Evolutionary conservation across 495 filamentous ascomycete genomes (phyloP).

Genomic region (Pyrenula massariospora): DNA sequence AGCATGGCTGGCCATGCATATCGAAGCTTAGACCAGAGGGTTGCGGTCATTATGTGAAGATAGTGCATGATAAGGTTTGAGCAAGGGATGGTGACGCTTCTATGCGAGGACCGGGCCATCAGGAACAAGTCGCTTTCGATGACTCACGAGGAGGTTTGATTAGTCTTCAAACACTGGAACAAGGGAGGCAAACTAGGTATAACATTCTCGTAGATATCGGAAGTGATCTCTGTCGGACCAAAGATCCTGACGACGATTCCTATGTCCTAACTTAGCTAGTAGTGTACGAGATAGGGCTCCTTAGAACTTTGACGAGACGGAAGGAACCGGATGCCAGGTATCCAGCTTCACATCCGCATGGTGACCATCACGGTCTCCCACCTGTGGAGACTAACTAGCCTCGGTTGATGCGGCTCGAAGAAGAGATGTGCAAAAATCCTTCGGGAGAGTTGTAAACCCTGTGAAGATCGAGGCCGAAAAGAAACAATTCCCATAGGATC

Average conservation of each 20-base stretch:
- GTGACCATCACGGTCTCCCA: constrained; percentile 55
- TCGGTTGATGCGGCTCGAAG: constrained; percentile 50
- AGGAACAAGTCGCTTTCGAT: constrained; percentile 49
- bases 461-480: constrained; percentile 32
- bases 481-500: constrained; percentile 41
- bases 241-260: constrained; percentile 15
- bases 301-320: constrained; percentile 54
- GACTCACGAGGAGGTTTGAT: constrained; percentile 48
- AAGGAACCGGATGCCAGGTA: constrained; percentile 59
- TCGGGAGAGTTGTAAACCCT: constrained; percentile 19
- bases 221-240: constrained; percentile 43
- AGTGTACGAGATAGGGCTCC: constrained; percentile 66
- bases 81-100: constrained; percentile 52
- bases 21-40: constrained; percentile 49
- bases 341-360: constrained; percentile 47
- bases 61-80: constrained; percentile 73
- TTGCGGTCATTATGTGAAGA: constrained; percentile 64
- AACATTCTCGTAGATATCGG: constrained; percentile 57
- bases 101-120: constrained; percentile 55
- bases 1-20: constrained; percentile 49
- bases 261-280: constrained; percentile 52
- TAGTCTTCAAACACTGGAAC: constrained; percentile 52
- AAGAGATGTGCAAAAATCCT: constrained; percentile 24
- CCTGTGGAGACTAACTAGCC: constrained; percentile 53
- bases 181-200: constrained; percentile 41